Percentiles rank a stretch among this genome's conserved stretches.
phyloP scores from a whole-genome alignment of 140 eudicot species.

The Anethum foeniculum region DNA sequence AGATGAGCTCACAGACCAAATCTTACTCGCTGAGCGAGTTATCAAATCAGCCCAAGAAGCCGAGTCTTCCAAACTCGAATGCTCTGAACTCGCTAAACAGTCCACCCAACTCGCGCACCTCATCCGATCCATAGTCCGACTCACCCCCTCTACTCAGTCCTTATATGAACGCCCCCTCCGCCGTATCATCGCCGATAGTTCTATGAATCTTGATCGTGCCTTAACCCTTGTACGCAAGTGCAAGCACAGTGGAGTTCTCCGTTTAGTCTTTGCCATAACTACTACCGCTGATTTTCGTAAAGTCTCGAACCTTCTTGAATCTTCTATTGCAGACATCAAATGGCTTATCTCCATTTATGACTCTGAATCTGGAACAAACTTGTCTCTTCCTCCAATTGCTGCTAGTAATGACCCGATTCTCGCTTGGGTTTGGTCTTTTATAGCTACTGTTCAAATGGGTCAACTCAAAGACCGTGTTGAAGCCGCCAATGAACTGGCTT shows the following conservation, averaged over 20 bases:
- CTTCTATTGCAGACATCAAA: constrained; percentile 52
- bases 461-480: constrained; percentile 41
- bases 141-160: constrained; percentile 32
- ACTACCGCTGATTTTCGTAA: constrained; percentile 51
- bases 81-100: constrained; percentile 39
- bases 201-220: constrained; percentile 44
- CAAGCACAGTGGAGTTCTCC: constrained; percentile 33
- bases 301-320: constrained; percentile 37
- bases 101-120: constrained; percentile 46
- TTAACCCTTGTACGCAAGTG: constrained; percentile 49
- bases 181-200: constrained; percentile 35
- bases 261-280: constrained; percentile 45
- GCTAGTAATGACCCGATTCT: constrained; percentile 69
- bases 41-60: constrained; percentile 41
- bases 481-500: constrained; percentile 46
- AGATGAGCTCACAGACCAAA: constrained; percentile 44
- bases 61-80: constrained; percentile 41
- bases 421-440: constrained; percentile 65
- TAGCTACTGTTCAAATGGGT: constrained; percentile 44
- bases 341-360: constrained; percentile 58
- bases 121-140: constrained; percentile 57
- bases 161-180: constrained; percentile 67
- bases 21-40: constrained; percentile 41
- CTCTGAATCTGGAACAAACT: constrained; percentile 23
- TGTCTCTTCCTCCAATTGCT: constrained; percentile 64